phyloP scores from a whole-genome alignment of 1,284 basidiomycete genomes.

The Moniliella sp. region DNA sequence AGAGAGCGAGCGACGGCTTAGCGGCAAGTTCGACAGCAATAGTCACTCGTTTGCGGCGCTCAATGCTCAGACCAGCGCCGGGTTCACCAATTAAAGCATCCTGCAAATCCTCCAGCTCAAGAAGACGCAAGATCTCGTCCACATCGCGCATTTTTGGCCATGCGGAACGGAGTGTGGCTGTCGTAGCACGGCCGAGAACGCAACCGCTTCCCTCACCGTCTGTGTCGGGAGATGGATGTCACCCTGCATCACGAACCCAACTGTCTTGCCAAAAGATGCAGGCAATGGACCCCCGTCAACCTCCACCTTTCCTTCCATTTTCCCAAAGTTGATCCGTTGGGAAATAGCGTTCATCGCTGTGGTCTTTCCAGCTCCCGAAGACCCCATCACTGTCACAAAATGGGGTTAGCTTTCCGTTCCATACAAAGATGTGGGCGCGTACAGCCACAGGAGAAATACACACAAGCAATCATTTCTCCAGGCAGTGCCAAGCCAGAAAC shows the following conservation, averaged over 20 bases:
- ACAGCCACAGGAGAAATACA: conserved; percentile 5
- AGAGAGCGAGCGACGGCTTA: conserved; percentile 19
- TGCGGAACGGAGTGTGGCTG: conserved; percentile 13
- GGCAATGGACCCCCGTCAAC: conserved; percentile 7
- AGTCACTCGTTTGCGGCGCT: conserved; percentile 17
- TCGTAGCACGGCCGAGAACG: conserved; percentile 18
- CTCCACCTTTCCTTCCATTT: conserved; percentile 4
- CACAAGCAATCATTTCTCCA: conserved; percentile 5
- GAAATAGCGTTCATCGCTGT: conserved; percentile 6
- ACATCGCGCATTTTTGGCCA: conserved; percentile 13
- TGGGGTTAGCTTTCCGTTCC: too few species aligned
- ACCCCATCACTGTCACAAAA: conserved; percentile 20
- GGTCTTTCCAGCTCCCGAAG: conserved; percentile 8
- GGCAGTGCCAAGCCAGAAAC: conserved; percentile 6
- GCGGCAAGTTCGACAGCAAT: conserved; percentile 24
- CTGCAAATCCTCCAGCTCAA: conserved; percentile 12
- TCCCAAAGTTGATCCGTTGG: conserved; percentile 5
- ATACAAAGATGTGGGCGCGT: too few species aligned
- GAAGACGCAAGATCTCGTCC: conserved; percentile 11
- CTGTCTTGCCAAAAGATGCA: conserved; percentile 5
- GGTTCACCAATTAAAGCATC: conserved; percentile 20
- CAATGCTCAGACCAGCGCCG: conserved; percentile 18
- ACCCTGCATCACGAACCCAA: conserved; percentile 7
- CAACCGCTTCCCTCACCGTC: conserved; percentile 20
- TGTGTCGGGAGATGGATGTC: conserved; percentile 17